These are phyloP conservation scores for Monosporascus sp. DNA, from an alignment of 2,329 filamentous ascomycete genomes.

Conservation along the genomic window DNA sequence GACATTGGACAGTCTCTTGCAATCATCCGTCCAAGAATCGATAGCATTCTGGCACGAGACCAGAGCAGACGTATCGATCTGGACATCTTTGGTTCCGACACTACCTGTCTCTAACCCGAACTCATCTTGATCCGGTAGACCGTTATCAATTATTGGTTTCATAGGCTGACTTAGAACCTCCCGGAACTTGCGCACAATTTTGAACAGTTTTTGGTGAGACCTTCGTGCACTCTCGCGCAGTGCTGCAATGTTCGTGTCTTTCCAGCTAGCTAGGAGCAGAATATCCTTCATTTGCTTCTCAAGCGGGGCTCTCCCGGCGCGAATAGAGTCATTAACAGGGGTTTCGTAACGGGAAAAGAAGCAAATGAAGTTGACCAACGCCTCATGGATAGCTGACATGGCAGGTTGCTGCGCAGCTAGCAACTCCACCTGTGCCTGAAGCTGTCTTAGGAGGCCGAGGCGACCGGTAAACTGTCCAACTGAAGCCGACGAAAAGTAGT, in stretches of 20 bases:
- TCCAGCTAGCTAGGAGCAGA: slow-evolving; percentile 93
- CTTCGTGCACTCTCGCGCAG: slow-evolving; percentile 82
- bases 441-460: slow-evolving; percentile 62
- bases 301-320: slow-evolving; percentile 63
- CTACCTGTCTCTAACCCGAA: slow-evolving; percentile 5
- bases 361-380: slow-evolving; percentile 69
- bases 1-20: slow-evolving; percentile 67
- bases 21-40: slow-evolving; percentile 36
- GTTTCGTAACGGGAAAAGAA: slow-evolving; percentile 70
- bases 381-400: slow-evolving; percentile 54
- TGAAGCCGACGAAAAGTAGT: slow-evolving; percentile 73
- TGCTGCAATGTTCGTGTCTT: slow-evolving; percentile 90
- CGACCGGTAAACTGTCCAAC: slow-evolving; percentile 76
- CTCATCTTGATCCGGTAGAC: slow-evolving; percentile 47
- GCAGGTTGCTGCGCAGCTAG: slow-evolving; percentile 54
- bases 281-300: slow-evolving; percentile 92
- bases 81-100: slow-evolving; percentile 20
- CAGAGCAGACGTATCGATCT: slow-evolving; percentile 29
- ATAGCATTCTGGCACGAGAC: slow-evolving; percentile 29
- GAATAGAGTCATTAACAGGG: slow-evolving; percentile 59
- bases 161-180: slow-evolving; percentile 72
- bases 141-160: slow-evolving; percentile 55
- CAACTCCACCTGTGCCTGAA: slow-evolving; percentile 60
- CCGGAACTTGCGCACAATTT: slow-evolving; percentile 85
- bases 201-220: slow-evolving; percentile 89